Evolutionary conservation across 176 grass and related monocot species (phyloP).

Genomic region (Oryza nivara): DNA sequence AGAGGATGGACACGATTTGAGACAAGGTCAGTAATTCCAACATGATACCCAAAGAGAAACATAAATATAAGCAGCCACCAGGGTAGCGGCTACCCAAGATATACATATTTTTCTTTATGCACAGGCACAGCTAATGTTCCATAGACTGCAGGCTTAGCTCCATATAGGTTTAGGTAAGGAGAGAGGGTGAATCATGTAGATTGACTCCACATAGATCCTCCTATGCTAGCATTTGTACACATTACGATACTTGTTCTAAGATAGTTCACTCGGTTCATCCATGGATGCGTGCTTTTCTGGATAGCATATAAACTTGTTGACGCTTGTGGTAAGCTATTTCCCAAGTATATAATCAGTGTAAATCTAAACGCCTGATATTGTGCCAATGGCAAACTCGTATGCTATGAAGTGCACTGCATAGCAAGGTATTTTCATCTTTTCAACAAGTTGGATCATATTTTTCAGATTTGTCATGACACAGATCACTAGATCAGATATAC

Average conservation of each 20-base stretch:
- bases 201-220: conserved; percentile 17
- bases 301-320: not conserved
- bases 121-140: conserved; percentile 17
- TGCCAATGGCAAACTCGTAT: conserved; percentile 13
- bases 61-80: conserved; percentile 25
- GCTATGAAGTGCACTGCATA: not conserved
- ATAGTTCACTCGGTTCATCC: not conserved
- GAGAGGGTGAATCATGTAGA: not conserved
- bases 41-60: too few species aligned
- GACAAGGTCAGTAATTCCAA: too few species aligned
- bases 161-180: not conserved
- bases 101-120: conserved; percentile 39
- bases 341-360: not conserved
- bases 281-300: conserved; percentile 8
- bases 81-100: conserved; percentile 13
- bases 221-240: conserved; percentile 5
- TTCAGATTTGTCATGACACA: not conserved
- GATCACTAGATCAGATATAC: not conserved
- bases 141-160: not conserved
- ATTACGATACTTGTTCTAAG: conserved; percentile 9
- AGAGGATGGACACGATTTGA: not conserved
- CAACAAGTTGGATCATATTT: not conserved
- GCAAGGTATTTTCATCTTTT: conserved; percentile 4
- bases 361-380: not conserved
- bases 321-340: not conserved